phyloP scores from a whole-genome alignment of 169 alveolate species.

The Plasmodium adleri region DNA sequence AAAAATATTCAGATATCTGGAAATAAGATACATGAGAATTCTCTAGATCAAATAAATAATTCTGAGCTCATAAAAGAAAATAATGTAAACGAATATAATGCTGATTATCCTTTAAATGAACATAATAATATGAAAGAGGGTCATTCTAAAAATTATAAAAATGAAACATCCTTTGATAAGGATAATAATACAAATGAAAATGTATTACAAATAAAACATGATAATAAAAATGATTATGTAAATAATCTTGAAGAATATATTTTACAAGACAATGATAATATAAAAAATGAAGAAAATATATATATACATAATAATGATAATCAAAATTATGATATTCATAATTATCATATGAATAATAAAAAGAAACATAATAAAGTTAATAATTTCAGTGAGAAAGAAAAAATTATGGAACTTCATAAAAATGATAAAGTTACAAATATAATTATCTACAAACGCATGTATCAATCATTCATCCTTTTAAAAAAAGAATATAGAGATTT shows the following conservation, averaged over 20 bases:
- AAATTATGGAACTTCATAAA: constrained; percentile 41
- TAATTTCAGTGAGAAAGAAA: constrained; percentile 12
- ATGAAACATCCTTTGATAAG: not conserved
- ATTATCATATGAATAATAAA: not conserved
- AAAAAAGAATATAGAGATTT: constrained; percentile 50
- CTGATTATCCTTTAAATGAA: not conserved
- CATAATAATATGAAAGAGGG: not conserved
- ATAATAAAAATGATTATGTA: too few relatives aligned
- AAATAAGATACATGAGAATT: not conserved
- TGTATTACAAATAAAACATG: too few relatives aligned
- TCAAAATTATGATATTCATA: not conserved
- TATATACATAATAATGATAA: not conserved
- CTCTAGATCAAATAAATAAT: not conserved
- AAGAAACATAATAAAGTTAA: not conserved
- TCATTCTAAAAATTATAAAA: not conserved
- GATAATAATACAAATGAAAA: not conserved
- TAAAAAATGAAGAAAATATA: too few relatives aligned
- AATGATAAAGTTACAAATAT: constrained; percentile 59
- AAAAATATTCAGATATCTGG: not conserved
- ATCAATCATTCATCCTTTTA: constrained; percentile 52
- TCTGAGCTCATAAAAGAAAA: not conserved
- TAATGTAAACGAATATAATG: not conserved
- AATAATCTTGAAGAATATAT: too few relatives aligned
- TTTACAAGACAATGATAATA: too few relatives aligned
- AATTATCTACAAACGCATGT: constrained; percentile 60